Conservation (phyloP, 352 stramenopile species). For the Thraustotheca clavata region DNA sequence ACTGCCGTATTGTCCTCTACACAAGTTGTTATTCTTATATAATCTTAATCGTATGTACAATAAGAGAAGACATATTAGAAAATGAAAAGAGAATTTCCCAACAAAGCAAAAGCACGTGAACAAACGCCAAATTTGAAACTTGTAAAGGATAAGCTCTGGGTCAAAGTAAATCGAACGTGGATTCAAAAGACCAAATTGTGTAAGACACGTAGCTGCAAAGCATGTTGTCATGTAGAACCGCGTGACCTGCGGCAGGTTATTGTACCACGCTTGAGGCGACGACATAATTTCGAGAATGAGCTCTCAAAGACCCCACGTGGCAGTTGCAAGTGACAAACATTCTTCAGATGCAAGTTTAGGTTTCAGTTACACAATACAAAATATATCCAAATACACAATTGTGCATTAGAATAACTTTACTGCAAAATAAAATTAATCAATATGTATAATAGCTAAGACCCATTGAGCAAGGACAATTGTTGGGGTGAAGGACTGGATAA, state of each 20-base stretch:
- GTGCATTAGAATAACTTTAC: neutral
- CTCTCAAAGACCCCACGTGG: neutral
- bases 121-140: conserved; percentile 85
- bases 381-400: conserved; percentile 1
- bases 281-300: conserved; percentile 33
- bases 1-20: conserved; percentile 19
- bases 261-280: conserved; percentile 80
- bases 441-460: conserved; percentile 7
- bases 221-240: conserved; percentile 78
- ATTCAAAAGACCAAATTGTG: conserved; percentile 69
- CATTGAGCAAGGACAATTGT: too few relatives aligned
- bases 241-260: conserved; percentile 75
- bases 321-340: too few relatives aligned
- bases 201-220: conserved; percentile 73
- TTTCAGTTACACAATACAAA: too few relatives aligned
- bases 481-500: too few relatives aligned
- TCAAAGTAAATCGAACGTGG: conserved; percentile 77
- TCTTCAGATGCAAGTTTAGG: too few relatives aligned
- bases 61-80: conserved; percentile 89
- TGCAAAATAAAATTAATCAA: neutral
- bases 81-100: conserved; percentile 79
- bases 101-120: conserved; percentile 86
- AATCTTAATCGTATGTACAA: conserved; percentile 36
- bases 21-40: neutral
- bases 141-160: conserved; percentile 77